Base-by-base conservation (phyloP, 352 stramenopile genomes). In the Phytophthora ohioensis region DNA sequence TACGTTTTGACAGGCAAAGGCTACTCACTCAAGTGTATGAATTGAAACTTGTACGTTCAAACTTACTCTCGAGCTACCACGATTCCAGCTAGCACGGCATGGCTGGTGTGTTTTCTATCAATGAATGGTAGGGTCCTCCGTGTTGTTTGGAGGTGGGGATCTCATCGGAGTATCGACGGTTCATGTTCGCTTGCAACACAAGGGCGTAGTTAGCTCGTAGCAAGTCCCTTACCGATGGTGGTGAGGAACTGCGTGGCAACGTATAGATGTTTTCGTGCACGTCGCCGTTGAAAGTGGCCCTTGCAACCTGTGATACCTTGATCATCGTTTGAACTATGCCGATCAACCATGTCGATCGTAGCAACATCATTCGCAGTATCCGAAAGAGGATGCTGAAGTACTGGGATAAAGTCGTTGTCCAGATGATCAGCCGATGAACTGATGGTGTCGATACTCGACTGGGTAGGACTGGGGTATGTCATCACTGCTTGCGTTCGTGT, bases 331-430 rank as follows among this genome's bases (percentile, higher is more conserved):
- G 32, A 42, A 42, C 36, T 15, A 15, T 42, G 49, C 7, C 32
- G 49, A 43, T 57, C 32, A 57, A 45, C 38, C 31, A 45, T 57
- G 49, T 57, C 32, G 32, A 43, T 45, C 15, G 34, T 17, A 32
- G 34, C n/a, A 46, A 57, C 21, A 27, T 27, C 21, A 27, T 27
- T 27, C 21, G 21, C 21, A 27, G 21, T 27, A 27, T 27, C 21
- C 21, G 21, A 27, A 27, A 27, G 21, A 27, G 21, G 21, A 27
- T 27, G 1, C 21, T 27, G 21, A 27, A 27, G 21, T 27, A 27
- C 21, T 27, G 21, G 21, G 21, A 27, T 27, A 27, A 27, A 27
- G 21, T 45, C 11, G 31, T 57, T 31, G 10, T 57, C 49, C 8
- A 45, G 34, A 45, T 34, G 34, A 57, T 42, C 35, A 12, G 10